Percentiles rank a stretch among this genome's conserved stretches.
phyloP scores from a whole-genome alignment of 2,329 filamentous ascomycete genomes.

The Rugonectria rugulosa region DNA sequence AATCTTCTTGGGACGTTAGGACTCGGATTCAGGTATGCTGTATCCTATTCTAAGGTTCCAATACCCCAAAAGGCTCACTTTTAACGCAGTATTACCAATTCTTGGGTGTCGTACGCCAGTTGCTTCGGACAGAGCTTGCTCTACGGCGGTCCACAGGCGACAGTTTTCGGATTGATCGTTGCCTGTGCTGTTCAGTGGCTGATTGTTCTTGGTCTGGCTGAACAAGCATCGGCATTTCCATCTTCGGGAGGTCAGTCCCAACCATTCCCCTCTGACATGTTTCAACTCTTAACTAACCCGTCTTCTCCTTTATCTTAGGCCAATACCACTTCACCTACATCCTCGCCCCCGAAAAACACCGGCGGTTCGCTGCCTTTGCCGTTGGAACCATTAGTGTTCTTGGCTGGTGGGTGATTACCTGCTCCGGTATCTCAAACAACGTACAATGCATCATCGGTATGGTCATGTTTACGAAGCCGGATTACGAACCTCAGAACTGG shows the following conservation, averaged over 20 bases:
- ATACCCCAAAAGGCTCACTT: background rate
- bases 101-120: slow-evolving; percentile 25
- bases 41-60: background rate
- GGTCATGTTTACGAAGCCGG: slow-evolving; percentile 19
- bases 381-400: slow-evolving; percentile 25
- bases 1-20: slow-evolving; percentile 23
- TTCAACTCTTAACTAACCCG: too few species aligned
- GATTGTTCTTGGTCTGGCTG: slow-evolving; percentile 26
- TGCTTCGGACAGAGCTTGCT: slow-evolving; percentile 27
- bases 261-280: background rate
- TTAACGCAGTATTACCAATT: slow-evolving; percentile 26
- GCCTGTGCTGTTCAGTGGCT: slow-evolving; percentile 30
- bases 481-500: slow-evolving; percentile 23
- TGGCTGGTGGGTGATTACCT: slow-evolving; percentile 31
- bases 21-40: slow-evolving; percentile 19
- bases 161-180: slow-evolving; percentile 26
- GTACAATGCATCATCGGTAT: slow-evolving; percentile 29
- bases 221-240: slow-evolving; percentile 27
- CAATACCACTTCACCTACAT: slow-evolving; percentile 32
- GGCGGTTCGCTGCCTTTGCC: slow-evolving; percentile 21
- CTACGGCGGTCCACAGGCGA: slow-evolving; percentile 26
- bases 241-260: slow-evolving; percentile 16
- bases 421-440: slow-evolving; percentile 29
- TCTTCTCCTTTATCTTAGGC: too few species aligned
- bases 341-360: slow-evolving; percentile 23